Conservation (phyloP, 495 filamentous ascomycete species). For the Lasiosphaeria ovina region DNA sequence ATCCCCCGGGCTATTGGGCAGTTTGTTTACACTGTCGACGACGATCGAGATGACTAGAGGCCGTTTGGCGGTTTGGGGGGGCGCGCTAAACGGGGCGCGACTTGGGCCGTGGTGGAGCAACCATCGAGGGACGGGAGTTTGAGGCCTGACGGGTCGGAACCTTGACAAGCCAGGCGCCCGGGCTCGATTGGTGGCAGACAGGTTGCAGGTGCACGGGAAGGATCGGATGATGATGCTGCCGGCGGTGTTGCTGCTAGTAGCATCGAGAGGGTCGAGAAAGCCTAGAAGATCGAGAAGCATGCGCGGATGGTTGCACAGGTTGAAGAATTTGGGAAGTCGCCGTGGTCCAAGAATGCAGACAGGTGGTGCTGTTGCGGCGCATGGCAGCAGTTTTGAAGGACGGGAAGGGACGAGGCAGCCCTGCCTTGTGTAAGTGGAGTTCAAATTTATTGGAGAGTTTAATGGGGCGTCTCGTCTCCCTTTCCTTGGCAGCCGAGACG, state of each 20-base stretch:
- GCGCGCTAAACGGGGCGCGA: constrained; percentile 5
- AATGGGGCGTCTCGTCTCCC: too few relatives aligned
- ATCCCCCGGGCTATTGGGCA: constrained; percentile 13
- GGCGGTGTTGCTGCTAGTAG: too few relatives aligned
- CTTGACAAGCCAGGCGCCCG: neutral
- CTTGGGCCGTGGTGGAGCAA: neutral
- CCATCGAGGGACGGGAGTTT: constrained; percentile 2
- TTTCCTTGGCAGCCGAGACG: too few relatives aligned
- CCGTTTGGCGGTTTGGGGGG: constrained; percentile 10
- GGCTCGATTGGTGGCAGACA: neutral
- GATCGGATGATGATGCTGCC: too few relatives aligned
- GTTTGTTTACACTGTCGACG: constrained; percentile 9
- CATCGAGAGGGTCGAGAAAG: too few relatives aligned
- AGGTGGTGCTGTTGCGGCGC: neutral
- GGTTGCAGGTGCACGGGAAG: neutral
- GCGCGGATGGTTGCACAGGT: neutral
- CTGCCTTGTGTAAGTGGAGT: neutral
- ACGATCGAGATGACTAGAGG: neutral
- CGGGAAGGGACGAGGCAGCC: neutral
- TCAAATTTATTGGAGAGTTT: too few relatives aligned
- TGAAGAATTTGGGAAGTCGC: too few relatives aligned
- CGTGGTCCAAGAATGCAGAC: too few relatives aligned
- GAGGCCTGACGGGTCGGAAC: constrained; percentile 2
- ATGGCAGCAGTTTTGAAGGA: constrained; percentile 5
- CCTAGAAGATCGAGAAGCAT: neutral